These are phyloP conservation scores for Rubia balearica DNA, from an alignment of 305 asterid species.

Conservation along the genomic window DNA sequence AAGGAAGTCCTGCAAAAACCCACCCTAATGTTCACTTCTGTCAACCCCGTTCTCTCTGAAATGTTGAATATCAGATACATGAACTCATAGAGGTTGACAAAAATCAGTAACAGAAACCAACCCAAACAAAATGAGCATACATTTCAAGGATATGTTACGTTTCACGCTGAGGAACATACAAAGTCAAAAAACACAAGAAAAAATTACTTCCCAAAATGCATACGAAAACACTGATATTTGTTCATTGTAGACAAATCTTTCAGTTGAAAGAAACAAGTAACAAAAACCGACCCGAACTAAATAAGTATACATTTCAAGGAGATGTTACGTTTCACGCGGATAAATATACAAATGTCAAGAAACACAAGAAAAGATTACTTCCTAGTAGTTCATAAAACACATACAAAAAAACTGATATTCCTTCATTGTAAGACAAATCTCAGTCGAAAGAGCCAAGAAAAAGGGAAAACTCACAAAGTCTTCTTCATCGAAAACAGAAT, in stretches of 20 bases:
- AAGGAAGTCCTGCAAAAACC: conserved; percentile 34
- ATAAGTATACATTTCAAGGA: background rate
- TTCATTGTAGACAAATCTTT: background rate
- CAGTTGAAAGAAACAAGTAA: background rate
- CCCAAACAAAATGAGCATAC: too few relatives aligned
- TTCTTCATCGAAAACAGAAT: conserved; percentile 43
- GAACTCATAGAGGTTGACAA: background rate
- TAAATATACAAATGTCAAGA: background rate
- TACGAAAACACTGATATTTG: background rate
- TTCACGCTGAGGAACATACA: background rate
- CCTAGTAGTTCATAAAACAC: background rate
- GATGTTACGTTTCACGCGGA: background rate
- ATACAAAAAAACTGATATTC: background rate
- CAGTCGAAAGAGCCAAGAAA: background rate
- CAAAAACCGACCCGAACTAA: background rate
- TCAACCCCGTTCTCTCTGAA: background rate
- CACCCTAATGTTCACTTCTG: conserved; percentile 32
- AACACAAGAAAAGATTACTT: background rate
- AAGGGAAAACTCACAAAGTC: conserved; percentile 35
- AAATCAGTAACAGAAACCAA: background rate
- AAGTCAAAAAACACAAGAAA: background rate
- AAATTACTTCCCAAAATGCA: background rate
- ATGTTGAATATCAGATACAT: background rate
- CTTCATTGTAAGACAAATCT: background rate
- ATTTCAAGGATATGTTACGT: background rate